Evolutionary conservation across 2,329 filamentous ascomycete species (phyloP).

Genomic region (Epichloe bromicola): DNA sequence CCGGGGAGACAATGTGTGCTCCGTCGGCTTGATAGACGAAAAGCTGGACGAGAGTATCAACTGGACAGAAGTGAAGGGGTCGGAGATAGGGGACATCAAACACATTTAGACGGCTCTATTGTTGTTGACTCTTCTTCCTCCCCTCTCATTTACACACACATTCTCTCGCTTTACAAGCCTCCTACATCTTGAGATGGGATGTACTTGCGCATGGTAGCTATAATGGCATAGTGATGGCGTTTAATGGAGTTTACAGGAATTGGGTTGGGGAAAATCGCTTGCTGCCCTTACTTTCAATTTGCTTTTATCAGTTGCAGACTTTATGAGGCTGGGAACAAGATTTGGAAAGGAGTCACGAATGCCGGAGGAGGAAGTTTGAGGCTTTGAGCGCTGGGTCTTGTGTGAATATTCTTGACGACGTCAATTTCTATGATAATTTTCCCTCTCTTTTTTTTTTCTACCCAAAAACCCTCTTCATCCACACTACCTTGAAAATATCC

Average conservation of each 20-base stretch:
- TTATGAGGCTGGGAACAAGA: background rate
- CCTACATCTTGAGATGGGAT: background rate
- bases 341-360: background rate
- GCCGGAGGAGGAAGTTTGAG: no score
- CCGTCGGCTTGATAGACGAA: conserved; percentile 83
- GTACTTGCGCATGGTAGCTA: background rate
- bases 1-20: conserved; percentile 84
- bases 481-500: conserved; percentile 49
- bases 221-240: conserved; percentile 9
- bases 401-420: background rate
- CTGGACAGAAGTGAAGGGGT: conserved; percentile 81
- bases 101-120: conserved; percentile 34
- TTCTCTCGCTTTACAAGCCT: background rate
- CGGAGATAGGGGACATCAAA: conserved; percentile 73
- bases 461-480: conserved; percentile 55
- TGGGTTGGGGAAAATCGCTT: background rate
- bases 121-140: background rate
- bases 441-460: conserved; percentile 3
- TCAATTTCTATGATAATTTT: background rate
- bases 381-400: no score
- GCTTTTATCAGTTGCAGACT: background rate
- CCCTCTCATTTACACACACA: background rate
- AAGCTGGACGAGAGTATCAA: conserved; percentile 80
- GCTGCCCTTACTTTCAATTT: background rate
- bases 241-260: conserved; percentile 2